phyloP scores from a whole-genome alignment of 441 rosid species.

The Erysimum cheiri region DNA sequence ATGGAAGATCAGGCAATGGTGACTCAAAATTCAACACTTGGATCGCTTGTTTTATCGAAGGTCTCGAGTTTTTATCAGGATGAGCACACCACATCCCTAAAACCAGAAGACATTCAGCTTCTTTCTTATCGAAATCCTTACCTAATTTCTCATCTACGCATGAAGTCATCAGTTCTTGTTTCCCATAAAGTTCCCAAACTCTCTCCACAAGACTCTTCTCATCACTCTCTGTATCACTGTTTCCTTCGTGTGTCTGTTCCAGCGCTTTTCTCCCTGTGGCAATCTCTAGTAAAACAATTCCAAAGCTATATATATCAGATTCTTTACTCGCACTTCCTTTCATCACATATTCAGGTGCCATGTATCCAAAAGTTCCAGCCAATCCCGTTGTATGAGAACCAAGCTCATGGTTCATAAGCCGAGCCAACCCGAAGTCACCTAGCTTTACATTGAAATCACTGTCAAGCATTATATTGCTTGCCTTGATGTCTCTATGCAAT shows the following conservation, averaged over 20 bases:
- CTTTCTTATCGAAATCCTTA: conserved; percentile 49
- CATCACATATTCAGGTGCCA: conserved; percentile 79
- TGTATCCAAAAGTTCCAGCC: conserved; percentile 78
- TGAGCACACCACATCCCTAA: conserved; percentile 83
- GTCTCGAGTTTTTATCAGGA: conserved; percentile 64
- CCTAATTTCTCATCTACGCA: conserved; percentile 48
- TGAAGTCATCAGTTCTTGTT: conserved; percentile 50
- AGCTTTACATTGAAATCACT: conserved; percentile 70
- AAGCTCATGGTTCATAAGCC: conserved; percentile 68
- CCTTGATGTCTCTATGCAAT: conserved; percentile 75
- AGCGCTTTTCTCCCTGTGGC: conserved; percentile 62
- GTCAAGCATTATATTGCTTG: conserved; percentile 79
- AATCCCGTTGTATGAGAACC: conserved; percentile 77
- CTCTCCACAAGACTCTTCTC: conserved; percentile 63
- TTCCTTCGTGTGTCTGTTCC: conserved; percentile 47
- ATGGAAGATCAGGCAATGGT: conserved; percentile 51
- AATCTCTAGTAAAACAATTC: conserved; percentile 69
- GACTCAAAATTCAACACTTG: conserved; percentile 65
- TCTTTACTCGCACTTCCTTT: conserved; percentile 84
- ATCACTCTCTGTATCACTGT: conserved; percentile 19
- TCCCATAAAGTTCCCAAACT: conserved; percentile 77
- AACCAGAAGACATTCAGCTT: conserved; percentile 59
- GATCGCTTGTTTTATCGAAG: conserved; percentile 63
- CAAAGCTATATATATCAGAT: conserved; percentile 77
- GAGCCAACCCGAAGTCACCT: conserved; percentile 83